Base-by-base conservation (phyloP, 2,329 filamentous ascomycete species). In the Fusarium pseudoanthophilum region DNA sequence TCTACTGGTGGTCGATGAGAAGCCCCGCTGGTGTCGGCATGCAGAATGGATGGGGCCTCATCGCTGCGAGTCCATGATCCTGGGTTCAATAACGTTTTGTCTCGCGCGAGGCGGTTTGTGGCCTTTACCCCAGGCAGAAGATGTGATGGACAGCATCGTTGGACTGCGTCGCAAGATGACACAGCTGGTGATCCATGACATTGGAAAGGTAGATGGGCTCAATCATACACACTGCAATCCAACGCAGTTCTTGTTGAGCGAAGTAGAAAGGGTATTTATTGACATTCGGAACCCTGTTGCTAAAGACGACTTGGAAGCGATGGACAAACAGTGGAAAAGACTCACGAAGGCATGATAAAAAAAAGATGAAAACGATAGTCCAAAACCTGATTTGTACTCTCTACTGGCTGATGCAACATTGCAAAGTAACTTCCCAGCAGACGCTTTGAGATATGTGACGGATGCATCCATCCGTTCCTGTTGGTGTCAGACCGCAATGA, bases 31-130 rank as follows among this genome's bases (percentile, higher is more conserved):
- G 79, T 82, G 80, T 37, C 74, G 71, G 2, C 78, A 82, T 60
- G 80, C 80, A 2, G 73, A 75, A 8, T 82, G 76, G 73, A 80
- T 81, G 78, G 80, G 80, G 1, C 79, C 52, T 37, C 80, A 82
- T 55, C 72, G 78, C 14, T 82, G 81, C 64, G 81, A 82, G 42
- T 82, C 79, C 28, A 82, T 82, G 80, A 82, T 82, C 14, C 72
- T 82, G 2, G 80, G 80, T 4, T 82, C 80, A 3, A 56, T 42
- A 42, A 56, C 53, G 5, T 56, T 56, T 39, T 56, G 53, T 32
- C 37, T 56, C 8, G 21, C 53, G 7, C 37, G 53, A 34, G 53
- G 37, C 1, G 53, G 53, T 3, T 21, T 56, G 4, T 56, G 53
- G 53, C 53, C 53, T 3, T 11, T 56, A 6, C 53, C 53, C 4